A percentile compares a stretch with the other conserved stretches of the same genome.
Evolutionary conservation across 2,329 filamentous ascomycete species (phyloP).

Genomic region (Pseudonectria foliicola): DNA sequence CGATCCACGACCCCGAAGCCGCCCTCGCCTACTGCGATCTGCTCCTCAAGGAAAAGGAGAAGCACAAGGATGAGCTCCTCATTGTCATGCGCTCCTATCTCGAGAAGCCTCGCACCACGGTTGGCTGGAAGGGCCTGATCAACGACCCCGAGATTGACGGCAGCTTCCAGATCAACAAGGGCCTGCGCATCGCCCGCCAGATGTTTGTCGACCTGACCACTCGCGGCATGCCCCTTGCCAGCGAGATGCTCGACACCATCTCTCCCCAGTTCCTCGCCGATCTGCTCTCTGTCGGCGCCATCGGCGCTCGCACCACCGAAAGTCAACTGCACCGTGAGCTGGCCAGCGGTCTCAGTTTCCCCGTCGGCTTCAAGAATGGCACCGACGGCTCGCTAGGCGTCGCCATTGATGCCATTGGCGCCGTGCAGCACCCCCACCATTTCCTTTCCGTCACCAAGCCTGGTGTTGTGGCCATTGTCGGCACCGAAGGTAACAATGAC

Average conservation of each 20-base stretch:
- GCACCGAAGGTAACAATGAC: constrained; percentile 90
- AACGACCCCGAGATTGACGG: constrained; percentile 98
- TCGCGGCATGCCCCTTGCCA: constrained; percentile 92
- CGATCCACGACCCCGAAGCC: constrained; percentile 87
- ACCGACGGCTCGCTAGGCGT: constrained; percentile 87
- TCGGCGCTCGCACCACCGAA: constrained; percentile 95
- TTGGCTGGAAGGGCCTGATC: constrained; percentile 98
- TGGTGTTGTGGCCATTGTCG: constrained; percentile 88
- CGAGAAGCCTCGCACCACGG: constrained; percentile 95
- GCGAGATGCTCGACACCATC: constrained; percentile 97
- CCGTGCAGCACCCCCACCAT: constrained; percentile 86
- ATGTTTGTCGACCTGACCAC: constrained; percentile 88
- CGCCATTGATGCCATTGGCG: constrained; percentile 91
- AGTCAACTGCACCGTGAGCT: constrained; percentile 92
- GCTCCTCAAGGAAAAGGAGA: constrained; percentile 73
- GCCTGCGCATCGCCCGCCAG: constrained; percentile 75
- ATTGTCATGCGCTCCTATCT: constrained; percentile 98
- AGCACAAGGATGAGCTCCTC: constrained; percentile 80
- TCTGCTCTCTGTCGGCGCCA: constrained; percentile 80
- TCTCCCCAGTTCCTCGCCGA: constrained; percentile 96
- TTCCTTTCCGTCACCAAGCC: constrained; percentile 98
- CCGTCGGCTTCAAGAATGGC: constrained; percentile 98
- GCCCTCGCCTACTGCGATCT: constrained; percentile 90
- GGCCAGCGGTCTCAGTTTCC: constrained; percentile 90
- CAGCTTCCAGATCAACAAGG: constrained; percentile 99